Base-by-base conservation (phyloP, 31 red algal genomes). In the Endocladia muricata region DNA sequence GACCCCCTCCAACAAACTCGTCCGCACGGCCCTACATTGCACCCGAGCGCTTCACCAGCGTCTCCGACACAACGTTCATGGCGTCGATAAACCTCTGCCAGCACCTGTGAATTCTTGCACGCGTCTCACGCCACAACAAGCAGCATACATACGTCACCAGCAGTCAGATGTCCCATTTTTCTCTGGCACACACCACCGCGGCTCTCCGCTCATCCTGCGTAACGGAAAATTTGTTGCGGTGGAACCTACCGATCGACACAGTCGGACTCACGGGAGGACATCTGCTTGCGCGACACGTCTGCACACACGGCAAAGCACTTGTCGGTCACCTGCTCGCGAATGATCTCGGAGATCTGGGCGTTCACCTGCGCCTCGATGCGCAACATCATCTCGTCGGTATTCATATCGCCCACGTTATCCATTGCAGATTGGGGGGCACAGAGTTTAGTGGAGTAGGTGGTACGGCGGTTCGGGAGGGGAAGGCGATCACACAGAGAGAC, bases 281-380 rank as follows among this genome's bases (percentile, higher is more conserved):
- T 75, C 49, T 66, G 58, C 71, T 75, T 85, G 39, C 52, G 47
- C 4, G 70, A 68, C 3, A 76, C 70, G 61, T 75, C 70, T 2
- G 72, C 82, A 52, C 82, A 85, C 2, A 76, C 61, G 48, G 51
- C 61, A 65, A 85, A 85, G 55, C 82, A 85, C 62, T 85, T 88
- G 36, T 88, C 84, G 2, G 84, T 88, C 4, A 88, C 84, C 39
- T 88, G 84, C 67, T 88, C 84, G 4, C 84, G 84, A 63, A 88
- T 61, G 33, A 79, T 58, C 51, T 88, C 84, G 8, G 52, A 55
- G 56, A 88, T 78, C 37, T 78, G 74, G 15, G 84, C 84, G 13
- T 88, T 78, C 28, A 88, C 74, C 41, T 88, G 84, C 4, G 84
- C 84, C 36, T 88, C 84, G n/a, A 88, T 73, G 25, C 84, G 73